A percentile compares a stretch with the other conserved stretches of the same genome.
Conservation (phyloP, 768 basidiomycete genomes). For the Phylloporus arenicola region DNA sequence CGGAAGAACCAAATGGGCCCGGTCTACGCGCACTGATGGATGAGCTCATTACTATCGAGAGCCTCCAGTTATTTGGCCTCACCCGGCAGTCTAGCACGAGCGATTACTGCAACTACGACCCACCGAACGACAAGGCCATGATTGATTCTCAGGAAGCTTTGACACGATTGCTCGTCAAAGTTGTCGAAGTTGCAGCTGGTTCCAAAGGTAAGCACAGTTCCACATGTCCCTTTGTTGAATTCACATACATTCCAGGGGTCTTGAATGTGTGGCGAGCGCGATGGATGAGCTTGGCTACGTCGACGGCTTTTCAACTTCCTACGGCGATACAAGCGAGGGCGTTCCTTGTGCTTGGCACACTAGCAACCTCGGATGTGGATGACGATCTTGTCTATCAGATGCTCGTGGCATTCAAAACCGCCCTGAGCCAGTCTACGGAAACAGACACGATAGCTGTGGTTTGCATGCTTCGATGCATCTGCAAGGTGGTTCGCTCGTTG, state of each 20-base stretch:
- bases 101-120: conserved; percentile 60
- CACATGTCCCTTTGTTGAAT: background rate
- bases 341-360: conserved; percentile 75
- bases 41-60: conserved; percentile 51
- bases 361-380: conserved; percentile 82
- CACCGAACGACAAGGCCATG: conserved; percentile 44
- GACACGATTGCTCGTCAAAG: conserved; percentile 53
- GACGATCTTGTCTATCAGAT: conserved; percentile 94
- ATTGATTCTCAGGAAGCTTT: conserved; percentile 67
- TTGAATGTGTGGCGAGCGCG: conserved; percentile 88
- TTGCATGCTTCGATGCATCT: conserved; percentile 85
- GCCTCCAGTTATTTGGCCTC: conserved; percentile 70
- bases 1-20: conserved; percentile 53
- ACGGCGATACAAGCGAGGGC: conserved; percentile 85
- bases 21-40: conserved; percentile 61
- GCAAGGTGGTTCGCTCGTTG: conserved; percentile 69
- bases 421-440: conserved; percentile 62
- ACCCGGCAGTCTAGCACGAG: conserved; percentile 55
- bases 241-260: conserved; percentile 43
- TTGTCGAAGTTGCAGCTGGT: conserved; percentile 61
- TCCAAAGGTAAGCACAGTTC: conserved; percentile 51
- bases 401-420: conserved; percentile 77
- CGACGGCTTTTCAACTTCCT: conserved; percentile 86
- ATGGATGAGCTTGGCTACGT: conserved; percentile 87
- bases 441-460: conserved; percentile 67